Evolutionary conservation across 148 eudicot species (phyloP).

Genomic region (Chenopodium quinoa): DNA sequence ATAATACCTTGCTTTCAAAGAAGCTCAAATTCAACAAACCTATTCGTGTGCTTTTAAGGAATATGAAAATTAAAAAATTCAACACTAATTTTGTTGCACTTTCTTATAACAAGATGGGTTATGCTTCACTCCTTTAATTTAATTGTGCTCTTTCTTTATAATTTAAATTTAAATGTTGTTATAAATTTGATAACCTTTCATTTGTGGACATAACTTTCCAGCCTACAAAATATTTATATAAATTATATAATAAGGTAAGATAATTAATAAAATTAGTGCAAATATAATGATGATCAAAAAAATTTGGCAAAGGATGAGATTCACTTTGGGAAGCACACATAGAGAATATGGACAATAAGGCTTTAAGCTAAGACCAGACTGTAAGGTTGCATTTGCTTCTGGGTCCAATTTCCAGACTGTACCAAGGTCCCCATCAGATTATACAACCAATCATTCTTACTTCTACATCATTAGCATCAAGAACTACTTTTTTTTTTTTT

Average conservation of each 20-base stretch:
- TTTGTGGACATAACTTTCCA: conserved; percentile 19
- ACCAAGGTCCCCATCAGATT: conserved; percentile 9
- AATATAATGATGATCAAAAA: background rate
- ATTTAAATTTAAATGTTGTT: background rate
- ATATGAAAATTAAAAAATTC: too few relatives aligned
- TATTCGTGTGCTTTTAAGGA: background rate
- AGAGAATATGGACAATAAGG: conserved; percentile 18
- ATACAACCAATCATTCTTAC: conserved; percentile 21
- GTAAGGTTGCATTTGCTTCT: conserved; percentile 17
- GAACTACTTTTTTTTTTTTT: background rate
- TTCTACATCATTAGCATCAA: background rate
- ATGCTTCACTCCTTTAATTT: background rate
- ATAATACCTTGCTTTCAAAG: too few relatives aligned
- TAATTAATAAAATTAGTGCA: background rate
- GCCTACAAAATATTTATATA: background rate
- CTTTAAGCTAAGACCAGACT: conserved; percentile 26
- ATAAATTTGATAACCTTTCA: too few relatives aligned
- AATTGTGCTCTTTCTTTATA: background rate
- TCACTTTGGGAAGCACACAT: conserved; percentile 12
- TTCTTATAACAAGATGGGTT: conserved; percentile 17
- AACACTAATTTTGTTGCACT: conserved; percentile 12
- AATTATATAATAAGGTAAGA: background rate
- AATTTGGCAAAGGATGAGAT: conserved; percentile 23
- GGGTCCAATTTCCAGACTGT: conserved; percentile 33
- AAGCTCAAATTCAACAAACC: background rate